phyloP scores from a whole-genome alignment of 2,329 filamentous ascomycete species.

The Neodidymelliopsis sp. region DNA sequence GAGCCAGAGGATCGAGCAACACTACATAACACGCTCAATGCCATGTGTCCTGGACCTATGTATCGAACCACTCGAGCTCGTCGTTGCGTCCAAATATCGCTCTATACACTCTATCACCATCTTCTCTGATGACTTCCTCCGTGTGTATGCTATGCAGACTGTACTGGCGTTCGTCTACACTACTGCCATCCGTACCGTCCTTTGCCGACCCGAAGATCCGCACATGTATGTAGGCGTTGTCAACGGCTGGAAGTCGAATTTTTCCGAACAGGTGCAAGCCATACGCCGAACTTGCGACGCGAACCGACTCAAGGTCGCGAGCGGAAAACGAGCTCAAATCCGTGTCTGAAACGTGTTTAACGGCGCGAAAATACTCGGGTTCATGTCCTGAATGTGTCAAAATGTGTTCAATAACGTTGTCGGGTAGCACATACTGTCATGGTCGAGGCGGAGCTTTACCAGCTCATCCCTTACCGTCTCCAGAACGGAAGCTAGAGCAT shows the following conservation, averaged over 20 bases:
- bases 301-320: conserved; percentile 36
- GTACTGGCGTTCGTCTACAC: conserved; percentile 40
- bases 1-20: too few relatives aligned
- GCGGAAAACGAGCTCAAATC: conserved; percentile 41
- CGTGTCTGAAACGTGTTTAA: conserved; percentile 51
- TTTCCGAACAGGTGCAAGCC: conserved; percentile 45
- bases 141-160: conserved; percentile 47
- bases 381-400: conserved; percentile 41
- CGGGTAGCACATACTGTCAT: conserved; percentile 37
- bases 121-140: conserved; percentile 39
- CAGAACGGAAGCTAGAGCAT: conserved; percentile 44
- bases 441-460: conserved; percentile 42
- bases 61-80: conserved; percentile 46
- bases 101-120: conserved; percentile 41
- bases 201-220: conserved; percentile 43
- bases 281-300: conserved; percentile 41
- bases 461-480: conserved; percentile 43
- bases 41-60: too few relatives aligned
- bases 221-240: conserved; percentile 42
- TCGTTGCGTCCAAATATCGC: conserved; percentile 44
- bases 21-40: too few relatives aligned
- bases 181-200: conserved; percentile 44
- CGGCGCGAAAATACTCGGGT: conserved; percentile 46
- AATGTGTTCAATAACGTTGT: background rate
- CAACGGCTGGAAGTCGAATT: conserved; percentile 32